Conservation (phyloP, 768 basidiomycete species). For the Termitomyces sp. region DNA sequence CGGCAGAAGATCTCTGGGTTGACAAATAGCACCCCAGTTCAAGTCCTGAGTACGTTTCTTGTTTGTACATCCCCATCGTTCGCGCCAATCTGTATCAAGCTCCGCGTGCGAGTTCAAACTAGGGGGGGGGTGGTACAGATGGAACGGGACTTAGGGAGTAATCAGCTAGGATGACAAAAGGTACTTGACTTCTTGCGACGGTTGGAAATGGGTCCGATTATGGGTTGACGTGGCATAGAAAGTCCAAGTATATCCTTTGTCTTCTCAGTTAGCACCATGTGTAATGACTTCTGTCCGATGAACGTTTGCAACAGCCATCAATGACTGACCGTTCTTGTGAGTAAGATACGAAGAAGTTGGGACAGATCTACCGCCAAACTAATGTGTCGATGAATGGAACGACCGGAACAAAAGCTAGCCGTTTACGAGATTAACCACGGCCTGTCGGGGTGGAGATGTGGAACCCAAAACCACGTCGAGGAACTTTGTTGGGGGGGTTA, state of each 20-base stretch:
- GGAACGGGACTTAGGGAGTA: not conserved
- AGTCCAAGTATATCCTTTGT: not conserved
- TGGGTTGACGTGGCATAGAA: not conserved
- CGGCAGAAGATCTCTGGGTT: not conserved
- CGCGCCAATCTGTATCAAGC: not conserved
- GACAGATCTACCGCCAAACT: not conserved
- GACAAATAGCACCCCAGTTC: no score
- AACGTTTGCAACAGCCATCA: not conserved
- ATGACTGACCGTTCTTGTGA: not conserved
- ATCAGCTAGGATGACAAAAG: not conserved
- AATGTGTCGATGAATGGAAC: not conserved
- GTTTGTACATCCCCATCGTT: no score
- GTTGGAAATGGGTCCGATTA: not conserved
- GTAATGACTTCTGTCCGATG: not conserved
- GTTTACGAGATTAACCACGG: not conserved
- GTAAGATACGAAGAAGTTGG: not conserved
- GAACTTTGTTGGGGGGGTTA: not conserved
- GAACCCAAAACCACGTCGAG: not conserved
- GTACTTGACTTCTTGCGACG: not conserved
- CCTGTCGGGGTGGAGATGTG: not conserved
- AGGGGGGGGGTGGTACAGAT: not conserved
- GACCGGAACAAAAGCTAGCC: slow-evolving; percentile 2
- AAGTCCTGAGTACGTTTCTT: no score
- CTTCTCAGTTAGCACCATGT: not conserved
- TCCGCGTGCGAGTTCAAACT: not conserved